Evolutionary conservation across 208 protist species (phyloP), one percentile per base, ranked within the genome.

Genomic region (Acanthamoeba royreba): DNA sequence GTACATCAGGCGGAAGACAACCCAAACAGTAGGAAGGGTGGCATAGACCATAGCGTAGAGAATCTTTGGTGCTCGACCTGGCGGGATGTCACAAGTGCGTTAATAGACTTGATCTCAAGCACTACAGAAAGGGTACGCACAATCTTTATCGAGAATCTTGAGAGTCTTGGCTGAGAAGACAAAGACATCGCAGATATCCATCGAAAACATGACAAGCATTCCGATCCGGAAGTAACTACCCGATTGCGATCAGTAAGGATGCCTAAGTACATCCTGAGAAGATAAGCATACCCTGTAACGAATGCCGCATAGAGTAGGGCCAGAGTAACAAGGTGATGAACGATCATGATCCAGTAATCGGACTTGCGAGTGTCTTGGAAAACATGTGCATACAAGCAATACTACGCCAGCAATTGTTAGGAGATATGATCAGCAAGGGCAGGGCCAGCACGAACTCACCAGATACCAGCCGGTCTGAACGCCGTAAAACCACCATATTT

Each of bases 401-500:
- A 58, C n/a, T n/a, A n/a, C n/a, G n/a, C n/a, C n/a, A n/a, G n/a
- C n/a, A n/a, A n/a, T n/a, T n/a, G n/a, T n/a, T n/a, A n/a, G n/a
- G n/a, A n/a, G n/a, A n/a, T n/a, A n/a, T n/a, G n/a, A n/a, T n/a
- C n/a, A n/a, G n/a, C n/a, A n/a, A n/a, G n/a, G n/a, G n/a, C n/a
- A n/a, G n/a, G n/a, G n/a, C n/a, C n/a, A n/a, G n/a, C n/a, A n/a
- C n/a, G n/a, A n/a, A n/a, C n/a, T n/a, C n/a, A n/a, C n/a, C 40
- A 88, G 31, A 58, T 88, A 88, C 79, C 79, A 88, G 45, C 79
- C 79, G n/a, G 79, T 88, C 38, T 88, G 79, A 46, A 88, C 58
- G 42, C 46, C 79, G 45, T 88, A 88, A 46, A 63, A 88, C 79
- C 79, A 88, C 22, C 25, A 88, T 31, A 88, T 88, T 38, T 88